Conservation (phyloP, 2,329 filamentous ascomycete genomes). For the Nemania sp. region DNA sequence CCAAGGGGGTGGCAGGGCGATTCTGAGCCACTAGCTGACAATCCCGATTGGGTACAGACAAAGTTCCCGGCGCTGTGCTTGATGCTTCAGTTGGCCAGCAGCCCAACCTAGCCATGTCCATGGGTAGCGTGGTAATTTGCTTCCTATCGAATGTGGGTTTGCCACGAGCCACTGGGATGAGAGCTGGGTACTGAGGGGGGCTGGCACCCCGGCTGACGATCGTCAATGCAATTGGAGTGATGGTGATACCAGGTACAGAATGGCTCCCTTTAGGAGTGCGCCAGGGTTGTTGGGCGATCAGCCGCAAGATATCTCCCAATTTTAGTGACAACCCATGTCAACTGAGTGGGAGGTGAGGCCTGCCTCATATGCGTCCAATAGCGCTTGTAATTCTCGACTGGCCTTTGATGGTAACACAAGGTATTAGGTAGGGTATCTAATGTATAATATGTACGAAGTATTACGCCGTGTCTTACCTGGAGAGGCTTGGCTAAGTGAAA, state of each 20-base stretch:
- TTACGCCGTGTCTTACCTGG: conserved; percentile 1
- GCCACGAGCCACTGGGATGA: conserved; percentile 20
- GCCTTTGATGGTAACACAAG: too few relatives aligned
- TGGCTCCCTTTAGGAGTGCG: not conserved
- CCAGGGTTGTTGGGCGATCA: conserved; percentile 10
- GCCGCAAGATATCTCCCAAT: conserved; percentile 14
- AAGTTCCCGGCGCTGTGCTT: not conserved
- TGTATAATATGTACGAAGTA: too few relatives aligned
- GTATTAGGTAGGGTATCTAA: too few relatives aligned
- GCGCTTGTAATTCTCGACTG: too few relatives aligned
- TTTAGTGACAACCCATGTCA: conserved; percentile 1
- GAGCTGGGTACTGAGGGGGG: too few relatives aligned
- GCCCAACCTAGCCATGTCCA: conserved; percentile 9
- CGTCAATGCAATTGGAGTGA: conserved; percentile 16
- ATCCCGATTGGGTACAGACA: conserved; percentile 2
- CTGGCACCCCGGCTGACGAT: conserved; percentile 17
- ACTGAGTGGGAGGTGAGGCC: conserved; percentile 4
- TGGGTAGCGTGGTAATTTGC: conserved; percentile 2
- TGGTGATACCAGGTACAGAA: conserved; percentile 8
- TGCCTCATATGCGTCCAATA: not conserved
- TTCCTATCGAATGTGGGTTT: conserved; percentile 15
- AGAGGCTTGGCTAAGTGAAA: not conserved
- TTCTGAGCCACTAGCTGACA: conserved; percentile 5
- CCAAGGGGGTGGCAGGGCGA: conserved; percentile 1
- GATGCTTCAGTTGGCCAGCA: conserved; percentile 6